Conservation (phyloP, 2,329 filamentous ascomycete species). For the Aspergillus pseudoglaucus region DNA sequence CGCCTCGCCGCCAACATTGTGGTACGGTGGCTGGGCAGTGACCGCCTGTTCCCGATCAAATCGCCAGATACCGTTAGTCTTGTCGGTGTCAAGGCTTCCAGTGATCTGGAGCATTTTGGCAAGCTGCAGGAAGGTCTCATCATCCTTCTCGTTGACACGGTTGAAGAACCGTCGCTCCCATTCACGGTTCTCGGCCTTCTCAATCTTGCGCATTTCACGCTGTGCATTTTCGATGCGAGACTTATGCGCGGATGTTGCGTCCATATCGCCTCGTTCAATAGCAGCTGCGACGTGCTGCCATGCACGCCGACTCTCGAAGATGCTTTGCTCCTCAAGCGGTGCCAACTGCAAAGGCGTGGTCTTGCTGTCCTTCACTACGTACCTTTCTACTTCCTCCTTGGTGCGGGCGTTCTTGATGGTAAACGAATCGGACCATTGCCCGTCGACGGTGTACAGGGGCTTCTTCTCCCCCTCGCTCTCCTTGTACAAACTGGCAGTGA, state of each 20-base stretch:
- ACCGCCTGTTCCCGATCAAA: slow-evolving; percentile 53
- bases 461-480: slow-evolving; percentile 59
- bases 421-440: slow-evolving; percentile 85
- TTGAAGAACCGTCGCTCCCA: slow-evolving; percentile 86
- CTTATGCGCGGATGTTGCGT: slow-evolving; percentile 71
- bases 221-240: slow-evolving; percentile 84
- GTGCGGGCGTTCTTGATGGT: slow-evolving; percentile 64
- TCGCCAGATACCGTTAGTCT: slow-evolving; percentile 65
- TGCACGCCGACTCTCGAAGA: slow-evolving; percentile 78
- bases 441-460: slow-evolving; percentile 71
- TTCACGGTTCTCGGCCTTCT: slow-evolving; percentile 64
- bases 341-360: slow-evolving; percentile 65
- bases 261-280: slow-evolving; percentile 77
- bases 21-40: slow-evolving; percentile 38
- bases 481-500: slow-evolving; percentile 68
- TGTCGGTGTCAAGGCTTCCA: slow-evolving; percentile 50
- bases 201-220: slow-evolving; percentile 66
- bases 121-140: slow-evolving; percentile 38
- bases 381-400: slow-evolving; percentile 49
- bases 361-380: slow-evolving; percentile 52
- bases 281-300: slow-evolving; percentile 81
- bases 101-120: slow-evolving; percentile 35
- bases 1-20: slow-evolving; percentile 33
- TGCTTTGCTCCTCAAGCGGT: slow-evolving; percentile 71
- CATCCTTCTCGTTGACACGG: slow-evolving; percentile 27